phyloP scores from a whole-genome alignment of 768 basidiomycete genomes.

The Pluteus cervinus region DNA sequence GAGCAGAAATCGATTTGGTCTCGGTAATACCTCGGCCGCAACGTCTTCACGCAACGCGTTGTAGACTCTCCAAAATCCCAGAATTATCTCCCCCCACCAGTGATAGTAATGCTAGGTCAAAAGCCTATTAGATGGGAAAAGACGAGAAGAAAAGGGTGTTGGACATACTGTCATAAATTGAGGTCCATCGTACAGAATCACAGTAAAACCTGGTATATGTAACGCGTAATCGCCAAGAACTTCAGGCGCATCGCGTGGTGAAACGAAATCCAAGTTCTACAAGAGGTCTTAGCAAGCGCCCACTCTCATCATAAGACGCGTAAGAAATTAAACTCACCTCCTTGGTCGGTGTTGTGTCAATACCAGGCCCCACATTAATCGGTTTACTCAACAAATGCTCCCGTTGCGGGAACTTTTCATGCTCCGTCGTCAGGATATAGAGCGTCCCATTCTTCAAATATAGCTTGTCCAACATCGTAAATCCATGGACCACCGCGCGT shows the following conservation, averaged over 20 bases:
- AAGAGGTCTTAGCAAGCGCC: not conserved
- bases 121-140: slow-evolving; percentile 1
- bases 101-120: slow-evolving; percentile 39
- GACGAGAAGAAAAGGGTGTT: not conserved
- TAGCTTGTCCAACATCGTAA: slow-evolving; percentile 68
- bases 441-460: slow-evolving; percentile 74
- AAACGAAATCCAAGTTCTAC: slow-evolving; percentile 21
- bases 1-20: slow-evolving; percentile 22
- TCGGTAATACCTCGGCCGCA: too few relatives aligned
- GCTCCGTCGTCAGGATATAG: slow-evolving; percentile 46
- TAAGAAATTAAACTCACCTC: slow-evolving; percentile 15
- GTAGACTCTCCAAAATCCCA: slow-evolving; percentile 36
- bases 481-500: slow-evolving; percentile 62
- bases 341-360: slow-evolving; percentile 23
- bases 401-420: slow-evolving; percentile 34
- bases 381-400: slow-evolving; percentile 32
- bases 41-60: slow-evolving; percentile 18
- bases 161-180: slow-evolving; percentile 20
- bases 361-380: slow-evolving; percentile 11
- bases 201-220: slow-evolving; percentile 13
- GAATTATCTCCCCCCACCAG: slow-evolving; percentile 42
- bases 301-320: not conserved
- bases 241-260: slow-evolving; percentile 12
- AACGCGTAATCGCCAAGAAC: slow-evolving; percentile 15
- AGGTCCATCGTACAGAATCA: slow-evolving; percentile 17